Evolutionary conservation across 148 eudicot genomes (phyloP), one percentile per base, ranked within the genome.

Genomic region (Mesembryanthemum crystallinum): DNA sequence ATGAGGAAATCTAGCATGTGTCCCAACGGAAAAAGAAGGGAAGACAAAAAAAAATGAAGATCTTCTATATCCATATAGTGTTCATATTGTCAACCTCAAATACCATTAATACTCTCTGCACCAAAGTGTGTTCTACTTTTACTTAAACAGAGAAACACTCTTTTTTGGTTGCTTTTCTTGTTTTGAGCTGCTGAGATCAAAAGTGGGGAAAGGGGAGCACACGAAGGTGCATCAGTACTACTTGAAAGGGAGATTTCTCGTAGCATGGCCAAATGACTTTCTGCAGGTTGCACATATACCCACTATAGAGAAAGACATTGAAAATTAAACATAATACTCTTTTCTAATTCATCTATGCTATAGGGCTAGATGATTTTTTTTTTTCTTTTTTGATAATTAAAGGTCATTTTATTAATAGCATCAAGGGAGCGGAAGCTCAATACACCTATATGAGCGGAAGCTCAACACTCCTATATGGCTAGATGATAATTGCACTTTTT

Each of bases 1-100:
- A 29, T 13, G 63, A 65, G 59, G 65, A 30, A n/a, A 66, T 55
- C 43, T 29, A 59, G 62, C 72, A 66, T 68, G 64, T 55, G 62
- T 57, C 67, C 47, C 20, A 20, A 32, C 42, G 18, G 21, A 17
- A 57, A 39, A 45, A 60, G 33, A 45, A 7, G 12, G 45, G 29
- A 33, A 25, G 32, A 61, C 35, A 51, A 55, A 67, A 66, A 60
- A 8, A 8, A 10, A 21, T 68, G 72, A 58, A 45, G 49, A 45
- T 45, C 49, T 45, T 45, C 14, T 8, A 45, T 45, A 45, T 45
- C 49, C 23, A 11, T 3, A 47, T 4, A 2, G 33, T 23, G 8
- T 24, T 25, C 3, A 8, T 43, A n/a, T 27, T 21, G 33, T 47
- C 35, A 35, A 68, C 51, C 55, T 68, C 39, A 69, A 7, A 29